These are phyloP conservation scores for Closterium sp. DNA, from an alignment of 139 green algal genomes.

Conservation along the genomic window DNA sequence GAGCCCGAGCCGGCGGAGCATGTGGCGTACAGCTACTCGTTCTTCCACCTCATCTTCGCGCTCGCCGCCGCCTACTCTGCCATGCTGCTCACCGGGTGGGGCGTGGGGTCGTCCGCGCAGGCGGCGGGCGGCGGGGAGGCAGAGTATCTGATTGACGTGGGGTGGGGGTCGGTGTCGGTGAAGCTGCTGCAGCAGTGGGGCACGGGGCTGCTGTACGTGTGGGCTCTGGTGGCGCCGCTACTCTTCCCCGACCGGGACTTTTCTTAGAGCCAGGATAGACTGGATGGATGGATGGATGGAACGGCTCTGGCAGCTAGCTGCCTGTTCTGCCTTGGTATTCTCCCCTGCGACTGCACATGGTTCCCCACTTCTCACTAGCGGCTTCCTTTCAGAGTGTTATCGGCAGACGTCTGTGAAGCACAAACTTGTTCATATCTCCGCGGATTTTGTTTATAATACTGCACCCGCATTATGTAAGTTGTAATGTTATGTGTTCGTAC, in stretches of 20 bases:
- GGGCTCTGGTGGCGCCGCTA: constrained; percentile 85
- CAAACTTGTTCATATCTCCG: background rate
- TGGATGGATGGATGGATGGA: too few relatives aligned
- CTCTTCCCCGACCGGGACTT: constrained; percentile 89
- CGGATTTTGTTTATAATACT: too few relatives aligned
- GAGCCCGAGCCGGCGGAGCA: background rate
- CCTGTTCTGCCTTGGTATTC: too few relatives aligned
- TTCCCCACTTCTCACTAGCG: background rate
- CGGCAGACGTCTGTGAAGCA: background rate
- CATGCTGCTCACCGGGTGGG: constrained; percentile 98
- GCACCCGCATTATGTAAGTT: too few relatives aligned
- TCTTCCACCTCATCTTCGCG: constrained; percentile 98
- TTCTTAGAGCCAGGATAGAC: background rate
- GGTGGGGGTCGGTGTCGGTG: constrained; percentile 92
- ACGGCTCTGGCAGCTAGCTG: too few relatives aligned
- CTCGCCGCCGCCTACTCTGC: constrained; percentile 88
- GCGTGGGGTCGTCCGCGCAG: constrained; percentile 45
- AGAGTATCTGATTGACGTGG: constrained; percentile 74
- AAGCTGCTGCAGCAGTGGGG: constrained; percentile 81
- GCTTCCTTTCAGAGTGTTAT: background rate
- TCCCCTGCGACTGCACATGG: too few relatives aligned
- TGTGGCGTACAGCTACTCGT: constrained; percentile 57
- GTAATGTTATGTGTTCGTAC: too few relatives aligned
- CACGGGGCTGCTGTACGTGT: constrained; percentile 80
- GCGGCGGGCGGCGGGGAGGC: constrained; percentile 9